phyloP scores from a whole-genome alignment of 768 basidiomycete genomes.

The Lanmaoa pseudosensibilis region DNA sequence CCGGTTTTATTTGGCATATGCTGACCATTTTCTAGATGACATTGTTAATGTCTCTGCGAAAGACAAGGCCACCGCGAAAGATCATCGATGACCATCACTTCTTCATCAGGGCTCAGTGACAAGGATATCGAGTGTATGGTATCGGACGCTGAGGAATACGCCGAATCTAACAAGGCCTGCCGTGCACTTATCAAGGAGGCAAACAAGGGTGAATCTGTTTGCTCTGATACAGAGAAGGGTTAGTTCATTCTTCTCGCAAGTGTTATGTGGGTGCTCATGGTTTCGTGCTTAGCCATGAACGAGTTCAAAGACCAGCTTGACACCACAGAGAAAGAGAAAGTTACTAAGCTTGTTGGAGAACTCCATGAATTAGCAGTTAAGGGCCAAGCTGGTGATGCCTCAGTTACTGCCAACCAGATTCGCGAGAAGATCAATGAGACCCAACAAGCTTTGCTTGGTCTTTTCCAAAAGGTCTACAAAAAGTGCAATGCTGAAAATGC shows the following conservation, averaged over 20 bases:
- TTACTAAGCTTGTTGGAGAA: conserved; percentile 80
- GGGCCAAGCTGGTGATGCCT: conserved; percentile 83
- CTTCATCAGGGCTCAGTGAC: conserved; percentile 93
- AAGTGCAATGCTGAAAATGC: conserved; percentile 79
- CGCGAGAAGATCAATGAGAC: conserved; percentile 92
- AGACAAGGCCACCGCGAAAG: conserved; percentile 88
- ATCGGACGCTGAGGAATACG: conserved; percentile 87
- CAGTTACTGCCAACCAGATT: conserved; percentile 81
- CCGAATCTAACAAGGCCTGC: conserved; percentile 90
- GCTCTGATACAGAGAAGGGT: conserved; percentile 95
- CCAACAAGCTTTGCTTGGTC: conserved; percentile 90
- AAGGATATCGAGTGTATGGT: conserved; percentile 99
- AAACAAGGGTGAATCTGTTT: conserved; percentile 95
- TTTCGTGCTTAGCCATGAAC: conserved; percentile 63
- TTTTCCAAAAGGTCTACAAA: conserved; percentile 98
- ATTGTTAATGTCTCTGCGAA: conserved; percentile 97
- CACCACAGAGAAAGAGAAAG: conserved; percentile 89
- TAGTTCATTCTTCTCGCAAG: conserved; percentile 18
- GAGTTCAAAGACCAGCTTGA: conserved; percentile 99
- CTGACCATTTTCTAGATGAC: conserved; percentile 54
- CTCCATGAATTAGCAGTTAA: conserved; percentile 87
- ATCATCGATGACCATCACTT: conserved; percentile 98
- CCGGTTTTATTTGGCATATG: background rate
- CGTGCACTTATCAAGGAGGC: conserved; percentile 89
- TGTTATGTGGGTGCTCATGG: background rate